A percentile compares a stretch with the other conserved stretches of the same genome.
phyloP scores from a whole-genome alignment of 257 asterid species.

The Lantana camara region DNA sequence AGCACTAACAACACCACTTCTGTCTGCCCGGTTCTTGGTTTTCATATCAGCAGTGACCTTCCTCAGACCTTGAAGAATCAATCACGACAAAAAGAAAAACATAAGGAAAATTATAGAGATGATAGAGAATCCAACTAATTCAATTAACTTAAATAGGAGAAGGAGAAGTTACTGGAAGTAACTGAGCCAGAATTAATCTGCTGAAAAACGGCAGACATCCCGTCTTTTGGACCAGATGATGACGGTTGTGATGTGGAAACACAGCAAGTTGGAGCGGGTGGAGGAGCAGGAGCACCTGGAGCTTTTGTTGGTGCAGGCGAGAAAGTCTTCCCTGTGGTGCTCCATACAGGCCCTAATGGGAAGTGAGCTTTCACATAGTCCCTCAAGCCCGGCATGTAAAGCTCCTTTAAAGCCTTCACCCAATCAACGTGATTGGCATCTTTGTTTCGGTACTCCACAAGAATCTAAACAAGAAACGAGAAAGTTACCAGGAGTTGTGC shows the following conservation, averaged over 20 bases:
- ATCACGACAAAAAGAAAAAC: neutral
- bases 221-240: slow-evolving; percentile 68
- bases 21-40: slow-evolving; percentile 76
- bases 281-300: slow-evolving; percentile 68
- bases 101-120: neutral
- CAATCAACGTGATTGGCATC: slow-evolving; percentile 84
- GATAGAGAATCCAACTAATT: neutral
- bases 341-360: slow-evolving; percentile 91
- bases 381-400: slow-evolving; percentile 80
- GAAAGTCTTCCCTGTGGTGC: slow-evolving; percentile 57
- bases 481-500: slow-evolving; percentile 10
- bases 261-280: slow-evolving; percentile 65
- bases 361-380: slow-evolving; percentile 79
- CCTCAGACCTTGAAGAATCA: slow-evolving; percentile 56
- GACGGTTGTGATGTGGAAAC: slow-evolving; percentile 56
- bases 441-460: slow-evolving; percentile 79
- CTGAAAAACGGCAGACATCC: slow-evolving; percentile 89
- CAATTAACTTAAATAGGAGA: slow-evolving; percentile 12
- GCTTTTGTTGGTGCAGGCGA: slow-evolving; percentile 44
- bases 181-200: slow-evolving; percentile 75
- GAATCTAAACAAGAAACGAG: slow-evolving; percentile 48
- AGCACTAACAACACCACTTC: slow-evolving; percentile 61
- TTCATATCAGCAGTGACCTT: slow-evolving; percentile 91
- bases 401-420: slow-evolving; percentile 90
- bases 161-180: slow-evolving; percentile 69